phyloP scores from a whole-genome alignment of 805 yeast genomes.

The Lachancea lanzarotensis region DNA sequence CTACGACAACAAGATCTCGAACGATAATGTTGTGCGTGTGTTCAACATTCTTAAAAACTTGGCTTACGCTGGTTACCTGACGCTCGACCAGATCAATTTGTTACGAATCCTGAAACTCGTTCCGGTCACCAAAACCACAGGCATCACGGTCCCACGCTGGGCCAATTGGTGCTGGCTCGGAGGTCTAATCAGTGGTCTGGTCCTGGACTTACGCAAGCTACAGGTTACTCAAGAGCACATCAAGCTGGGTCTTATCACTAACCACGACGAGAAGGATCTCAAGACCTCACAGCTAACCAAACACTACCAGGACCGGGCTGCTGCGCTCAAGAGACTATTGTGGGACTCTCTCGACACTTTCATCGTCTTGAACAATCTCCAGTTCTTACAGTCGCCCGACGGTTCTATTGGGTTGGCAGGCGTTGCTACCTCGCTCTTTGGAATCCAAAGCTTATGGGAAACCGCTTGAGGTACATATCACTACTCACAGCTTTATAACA shows the following conservation, averaged over 20 bases:
- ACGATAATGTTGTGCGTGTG: slow-evolving; percentile 38
- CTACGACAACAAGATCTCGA: slow-evolving; percentile 60
- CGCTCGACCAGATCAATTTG: slow-evolving; percentile 59
- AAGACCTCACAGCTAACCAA: slow-evolving; percentile 30
- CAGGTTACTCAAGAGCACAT: slow-evolving; percentile 38
- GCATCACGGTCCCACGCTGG: slow-evolving; percentile 45
- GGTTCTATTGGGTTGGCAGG: slow-evolving; percentile 84
- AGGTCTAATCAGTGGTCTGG: slow-evolving; percentile 58
- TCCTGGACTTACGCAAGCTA: slow-evolving; percentile 51
- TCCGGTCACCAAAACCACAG: slow-evolving; percentile 42
- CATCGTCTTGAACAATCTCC: slow-evolving; percentile 66
- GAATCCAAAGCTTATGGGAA: slow-evolving; percentile 67
- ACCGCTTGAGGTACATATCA: slow-evolving; percentile 15
- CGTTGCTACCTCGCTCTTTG: slow-evolving; percentile 69
- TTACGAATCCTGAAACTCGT: slow-evolving; percentile 43
- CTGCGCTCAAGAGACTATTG: slow-evolving; percentile 54
- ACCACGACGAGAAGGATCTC: slow-evolving; percentile 32
- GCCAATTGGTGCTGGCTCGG: slow-evolving; percentile 72
- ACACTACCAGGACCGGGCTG: slow-evolving; percentile 39
- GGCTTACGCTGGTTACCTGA: slow-evolving; percentile 55
- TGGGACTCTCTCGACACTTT: slow-evolving; percentile 74
- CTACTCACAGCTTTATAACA: not conserved
- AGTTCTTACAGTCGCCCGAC: slow-evolving; percentile 57
- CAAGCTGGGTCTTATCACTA: slow-evolving; percentile 30
- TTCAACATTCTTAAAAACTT: slow-evolving; percentile 43